Evolutionary conservation across 1,284 basidiomycete species (phyloP), one percentile per base, ranked within the genome.

Genomic region (Apiotrichum veenhuisii): DNA sequence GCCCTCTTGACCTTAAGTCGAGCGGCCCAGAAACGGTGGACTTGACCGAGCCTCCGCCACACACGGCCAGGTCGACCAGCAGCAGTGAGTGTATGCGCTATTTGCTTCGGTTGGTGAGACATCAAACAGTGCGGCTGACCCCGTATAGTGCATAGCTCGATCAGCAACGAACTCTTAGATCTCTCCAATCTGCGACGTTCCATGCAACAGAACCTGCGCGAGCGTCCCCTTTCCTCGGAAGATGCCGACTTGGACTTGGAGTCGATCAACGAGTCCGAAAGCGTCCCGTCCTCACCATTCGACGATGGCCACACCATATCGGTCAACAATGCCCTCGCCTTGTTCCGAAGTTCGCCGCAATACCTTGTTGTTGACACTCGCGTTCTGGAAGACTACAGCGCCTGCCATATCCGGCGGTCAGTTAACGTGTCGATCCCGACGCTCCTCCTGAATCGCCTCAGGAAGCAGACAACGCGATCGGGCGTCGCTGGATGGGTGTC

Each of bases 381-480:
- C 2, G 84, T 87, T 2, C 80, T 85, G 20, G 80, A 82, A 5
- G 79, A 84, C 17, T 89, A 85, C 74, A 78, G 85, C 34, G 76
- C 82, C 1, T 81, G 80, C 52, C 88, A 85, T 72, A 75, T 93
- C 47, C 73, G 79, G 44, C 78, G 84, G 63, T 87, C 86, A 68
- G 83, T 89, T 59, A 90, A 90, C 74, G 80, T 93, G 54, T 86
- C 87, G 38, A 88, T 93, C 54, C 89, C 90, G 0, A 87, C 88
- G 25, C 83, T 92, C 66, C 89, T 92, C 66, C 83, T 91, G 65
- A 90, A 90, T 74, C 85, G 90, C n/a, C 85, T 83, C 61, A 81
- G 83, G 53, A 88, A 87, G 37, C 83, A 81, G 23, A 82, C 81
- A 37, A 82, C 82, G 5, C 83, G 87, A 63, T 82, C 83, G 40